Evolutionary conservation across 805 yeast species (phyloP).

Genomic region (Starmerella gropengiesseri): DNA sequence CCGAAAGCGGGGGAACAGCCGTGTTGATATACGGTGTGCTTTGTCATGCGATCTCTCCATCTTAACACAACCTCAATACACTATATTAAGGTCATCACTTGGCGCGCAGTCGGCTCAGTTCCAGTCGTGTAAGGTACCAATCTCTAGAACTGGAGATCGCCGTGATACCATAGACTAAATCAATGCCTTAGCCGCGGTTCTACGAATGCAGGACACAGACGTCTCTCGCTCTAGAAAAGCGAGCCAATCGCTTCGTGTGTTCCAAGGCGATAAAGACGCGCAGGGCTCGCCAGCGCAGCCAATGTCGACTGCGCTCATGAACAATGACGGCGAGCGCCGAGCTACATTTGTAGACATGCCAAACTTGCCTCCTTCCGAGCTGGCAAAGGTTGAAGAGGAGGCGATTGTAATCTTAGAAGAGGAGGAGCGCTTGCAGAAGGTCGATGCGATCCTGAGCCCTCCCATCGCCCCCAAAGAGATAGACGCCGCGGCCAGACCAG

Average conservation of each 20-base stretch:
- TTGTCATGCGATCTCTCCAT: constrained; percentile 5
- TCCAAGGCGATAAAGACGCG: constrained; percentile 24
- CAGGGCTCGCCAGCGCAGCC: neutral
- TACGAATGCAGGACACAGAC: constrained; percentile 16
- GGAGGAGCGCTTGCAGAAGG: no score
- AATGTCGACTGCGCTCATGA: neutral
- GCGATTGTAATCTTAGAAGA: constrained; percentile 1
- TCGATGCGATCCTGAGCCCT: no score
- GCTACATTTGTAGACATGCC: neutral
- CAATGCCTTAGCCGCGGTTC: constrained; percentile 15
- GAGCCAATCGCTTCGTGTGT: constrained; percentile 32
- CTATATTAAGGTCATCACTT: constrained; percentile 1
- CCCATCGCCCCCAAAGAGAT: no score
- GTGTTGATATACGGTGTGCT: constrained; percentile 3
- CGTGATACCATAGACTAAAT: constrained; percentile 3
- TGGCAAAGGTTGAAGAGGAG: constrained; percentile 1
- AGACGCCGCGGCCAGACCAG: no score
- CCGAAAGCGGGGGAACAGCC: constrained; percentile 7
- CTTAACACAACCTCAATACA: neutral
- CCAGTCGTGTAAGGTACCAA: neutral
- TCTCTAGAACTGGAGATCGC: neutral
- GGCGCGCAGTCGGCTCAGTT: neutral
- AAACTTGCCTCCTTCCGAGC: neutral
- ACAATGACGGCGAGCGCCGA: neutral
- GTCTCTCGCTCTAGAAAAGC: constrained; percentile 30